Evolutionary conservation across 2,329 filamentous ascomycete genomes (phyloP).

Genomic region (Fusarium guadeloupense): DNA sequence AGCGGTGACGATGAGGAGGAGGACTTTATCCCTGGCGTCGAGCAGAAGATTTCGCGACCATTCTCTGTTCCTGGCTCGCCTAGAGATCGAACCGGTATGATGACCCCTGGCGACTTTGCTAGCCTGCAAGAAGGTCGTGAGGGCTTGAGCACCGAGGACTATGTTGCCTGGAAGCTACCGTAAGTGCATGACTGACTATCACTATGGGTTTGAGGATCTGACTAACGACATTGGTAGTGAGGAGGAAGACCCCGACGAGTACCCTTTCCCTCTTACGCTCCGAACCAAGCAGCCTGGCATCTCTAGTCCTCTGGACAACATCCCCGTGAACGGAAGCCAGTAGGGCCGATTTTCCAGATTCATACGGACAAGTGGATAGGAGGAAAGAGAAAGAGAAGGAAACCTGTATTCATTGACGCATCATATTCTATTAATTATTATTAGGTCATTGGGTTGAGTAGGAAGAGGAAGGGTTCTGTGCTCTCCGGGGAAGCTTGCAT

Average conservation of each 20-base stretch:
- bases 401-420: conserved; percentile 22
- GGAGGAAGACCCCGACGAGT: conserved; percentile 88
- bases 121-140: conserved; percentile 94
- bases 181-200: conserved; percentile 65
- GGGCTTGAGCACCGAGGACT: conserved; percentile 93
- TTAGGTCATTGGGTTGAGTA: conserved; percentile 13
- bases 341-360: conserved; percentile 18
- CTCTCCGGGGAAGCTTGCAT: conserved; percentile 29
- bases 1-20: conserved; percentile 81
- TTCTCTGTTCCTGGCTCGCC: conserved; percentile 95
- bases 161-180: conserved; percentile 97
- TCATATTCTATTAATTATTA: conserved; percentile 32
- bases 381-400: conserved; percentile 15
- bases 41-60: conserved; percentile 94
- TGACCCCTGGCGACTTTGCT: conserved; percentile 98
- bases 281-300: conserved; percentile 59
- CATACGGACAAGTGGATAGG: not conserved
- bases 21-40: conserved; percentile 90
- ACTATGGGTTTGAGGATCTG: not conserved
- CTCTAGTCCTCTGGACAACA: conserved; percentile 37
- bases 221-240: conserved; percentile 64
- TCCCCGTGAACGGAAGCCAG: conserved; percentile 41
- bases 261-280: conserved; percentile 67
- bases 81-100: conserved; percentile 91
- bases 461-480: not conserved